Evolutionary conservation across 2,329 filamentous ascomycete genomes (phyloP).

Genomic region (Blastomyces emzantsi): DNA sequence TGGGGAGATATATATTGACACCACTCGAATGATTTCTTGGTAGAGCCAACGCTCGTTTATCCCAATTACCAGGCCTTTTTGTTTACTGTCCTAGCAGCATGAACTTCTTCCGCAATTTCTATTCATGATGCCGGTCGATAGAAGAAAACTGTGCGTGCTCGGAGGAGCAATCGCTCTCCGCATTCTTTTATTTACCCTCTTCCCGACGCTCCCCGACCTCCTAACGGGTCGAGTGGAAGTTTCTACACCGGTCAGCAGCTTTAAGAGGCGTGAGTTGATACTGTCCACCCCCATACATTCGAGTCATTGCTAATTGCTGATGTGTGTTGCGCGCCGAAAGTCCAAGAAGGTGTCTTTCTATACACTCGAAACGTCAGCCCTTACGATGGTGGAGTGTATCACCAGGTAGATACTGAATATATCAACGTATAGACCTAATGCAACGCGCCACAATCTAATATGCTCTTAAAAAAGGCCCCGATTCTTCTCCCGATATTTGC

Average conservation of each 20-base stretch:
- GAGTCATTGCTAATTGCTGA: slow-evolving; percentile 3
- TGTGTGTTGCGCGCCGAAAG: slow-evolving; percentile 37
- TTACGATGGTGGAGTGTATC: slow-evolving; percentile 83
- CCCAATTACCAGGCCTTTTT: background rate
- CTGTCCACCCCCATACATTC: slow-evolving; percentile 11
- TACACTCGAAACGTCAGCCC: slow-evolving; percentile 95
- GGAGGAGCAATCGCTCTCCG: slow-evolving; percentile 67
- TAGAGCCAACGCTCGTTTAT: background rate
- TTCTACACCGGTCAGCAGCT: slow-evolving; percentile 93
- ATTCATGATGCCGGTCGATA: slow-evolving; percentile 44
- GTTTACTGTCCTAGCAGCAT: background rate
- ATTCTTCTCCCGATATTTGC: slow-evolving; percentile 87
- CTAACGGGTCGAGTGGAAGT: slow-evolving; percentile 90
- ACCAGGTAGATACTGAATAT: slow-evolving; percentile 43
- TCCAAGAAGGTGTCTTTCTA: slow-evolving; percentile 92
- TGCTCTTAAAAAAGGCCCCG: slow-evolving; percentile 64
- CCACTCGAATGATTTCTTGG: background rate
- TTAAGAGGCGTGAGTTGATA: slow-evolving; percentile 71
- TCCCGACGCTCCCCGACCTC: slow-evolving; percentile 74
- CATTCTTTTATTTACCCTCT: slow-evolving; percentile 67
- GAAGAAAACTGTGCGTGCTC: slow-evolving; percentile 60
- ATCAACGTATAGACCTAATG: background rate
- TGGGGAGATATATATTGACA: background rate
- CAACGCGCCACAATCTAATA: background rate
- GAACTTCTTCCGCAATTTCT: background rate